Evolutionary conservation across 2,329 filamentous ascomycete species (phyloP).

Genomic region (Aspergillus sp.): DNA sequence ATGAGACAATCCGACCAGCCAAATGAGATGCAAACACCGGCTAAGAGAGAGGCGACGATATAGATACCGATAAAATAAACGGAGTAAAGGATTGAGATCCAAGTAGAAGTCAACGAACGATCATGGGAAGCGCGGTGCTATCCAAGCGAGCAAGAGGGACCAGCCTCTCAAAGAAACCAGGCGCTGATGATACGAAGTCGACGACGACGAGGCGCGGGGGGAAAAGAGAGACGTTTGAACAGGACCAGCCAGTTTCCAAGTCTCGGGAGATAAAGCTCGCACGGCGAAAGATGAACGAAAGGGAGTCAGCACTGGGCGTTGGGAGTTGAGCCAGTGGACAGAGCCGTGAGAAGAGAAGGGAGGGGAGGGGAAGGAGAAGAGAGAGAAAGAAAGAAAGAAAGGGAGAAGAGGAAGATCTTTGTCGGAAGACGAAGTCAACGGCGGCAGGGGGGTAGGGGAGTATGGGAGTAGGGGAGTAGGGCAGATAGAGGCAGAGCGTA

Average conservation of each 20-base stretch:
- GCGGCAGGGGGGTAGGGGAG: slow-evolving; percentile 7
- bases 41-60: too few species aligned
- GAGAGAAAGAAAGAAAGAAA: slow-evolving; percentile 13
- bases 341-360: slow-evolving; percentile 7
- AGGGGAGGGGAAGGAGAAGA: slow-evolving; percentile 14
- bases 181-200: slow-evolving; percentile 3
- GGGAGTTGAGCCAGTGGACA: slow-evolving; percentile 11
- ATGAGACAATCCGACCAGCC: slow-evolving; percentile 1
- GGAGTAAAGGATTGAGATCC: slow-evolving; percentile 5
- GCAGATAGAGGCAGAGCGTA: neutral
- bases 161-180: slow-evolving; percentile 23
- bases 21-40: too few species aligned
- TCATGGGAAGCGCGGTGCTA: slow-evolving; percentile 10
- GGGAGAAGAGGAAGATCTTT: slow-evolving; percentile 12
- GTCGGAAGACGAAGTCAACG: slow-evolving; percentile 4
- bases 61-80: slow-evolving; percentile 3
- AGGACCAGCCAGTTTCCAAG: slow-evolving; percentile 27
- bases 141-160: slow-evolving; percentile 23
- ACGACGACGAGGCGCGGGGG: slow-evolving; percentile 12
- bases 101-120: slow-evolving; percentile 8
- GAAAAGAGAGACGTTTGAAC: slow-evolving; percentile 21
- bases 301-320: slow-evolving; percentile 7
- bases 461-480: slow-evolving; percentile 1
- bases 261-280: slow-evolving; percentile 19
- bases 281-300: slow-evolving; percentile 24